phyloP scores from a whole-genome alignment of 495 filamentous ascomycete species.

The Podospora appendiculata region DNA sequence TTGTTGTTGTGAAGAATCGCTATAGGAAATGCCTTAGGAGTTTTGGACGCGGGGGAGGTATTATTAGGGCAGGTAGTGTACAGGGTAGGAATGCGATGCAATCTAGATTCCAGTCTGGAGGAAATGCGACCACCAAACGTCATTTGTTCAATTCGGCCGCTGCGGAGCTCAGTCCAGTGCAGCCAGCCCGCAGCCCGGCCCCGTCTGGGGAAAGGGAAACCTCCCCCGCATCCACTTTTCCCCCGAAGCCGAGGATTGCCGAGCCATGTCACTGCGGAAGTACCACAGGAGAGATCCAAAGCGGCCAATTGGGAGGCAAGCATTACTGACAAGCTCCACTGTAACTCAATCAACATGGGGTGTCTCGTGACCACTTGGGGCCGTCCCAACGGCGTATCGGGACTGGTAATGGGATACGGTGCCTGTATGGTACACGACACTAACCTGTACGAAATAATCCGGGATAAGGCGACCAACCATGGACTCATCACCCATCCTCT shows the following conservation, averaged over 20 bases:
- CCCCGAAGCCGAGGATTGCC: conserved; percentile 30
- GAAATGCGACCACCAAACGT: conserved; percentile 19
- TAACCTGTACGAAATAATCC: too few species aligned
- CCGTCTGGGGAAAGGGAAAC: background rate
- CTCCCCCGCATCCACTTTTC: background rate
- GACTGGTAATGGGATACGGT: too few species aligned
- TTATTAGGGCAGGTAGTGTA: too few species aligned
- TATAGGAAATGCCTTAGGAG: background rate
- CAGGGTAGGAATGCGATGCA: too few species aligned
- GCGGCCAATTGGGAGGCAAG: background rate
- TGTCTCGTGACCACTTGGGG: too few species aligned
- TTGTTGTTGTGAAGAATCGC: too few species aligned
- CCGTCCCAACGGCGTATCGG: too few species aligned
- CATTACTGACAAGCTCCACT: background rate
- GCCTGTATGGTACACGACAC: too few species aligned
- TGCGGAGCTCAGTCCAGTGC: background rate
- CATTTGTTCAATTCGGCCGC: conserved; percentile 7
- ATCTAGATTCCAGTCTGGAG: background rate
- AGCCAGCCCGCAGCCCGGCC: background rate
- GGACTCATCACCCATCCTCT: conserved; percentile 29
- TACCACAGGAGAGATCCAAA: too few species aligned
- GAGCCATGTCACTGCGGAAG: conserved; percentile 3
- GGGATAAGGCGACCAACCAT: too few species aligned
- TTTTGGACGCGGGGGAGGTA: too few species aligned
- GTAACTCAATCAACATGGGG: too few species aligned